Conservation (phyloP, 441 rosid species). For the Croton setiger region DNA sequence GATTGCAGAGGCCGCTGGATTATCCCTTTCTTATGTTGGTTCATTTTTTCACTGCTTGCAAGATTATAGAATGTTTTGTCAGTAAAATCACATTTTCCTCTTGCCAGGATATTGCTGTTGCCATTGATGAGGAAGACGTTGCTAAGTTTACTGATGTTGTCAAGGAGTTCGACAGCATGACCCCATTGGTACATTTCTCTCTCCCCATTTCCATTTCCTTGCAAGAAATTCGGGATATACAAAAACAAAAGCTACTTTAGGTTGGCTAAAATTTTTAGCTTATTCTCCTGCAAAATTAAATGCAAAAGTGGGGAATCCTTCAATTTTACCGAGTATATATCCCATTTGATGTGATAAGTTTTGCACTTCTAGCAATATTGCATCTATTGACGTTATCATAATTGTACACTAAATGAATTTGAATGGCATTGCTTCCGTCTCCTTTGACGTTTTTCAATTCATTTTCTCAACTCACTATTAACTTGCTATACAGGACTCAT, state of each 20-base stretch:
- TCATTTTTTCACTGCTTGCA: neutral
- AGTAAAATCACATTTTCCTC: slow-evolving; percentile 14
- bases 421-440: neutral
- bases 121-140: slow-evolving; percentile 91
- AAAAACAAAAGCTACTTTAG: neutral
- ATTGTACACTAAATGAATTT: neutral
- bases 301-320: neutral
- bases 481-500: slow-evolving; percentile 59
- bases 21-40: neutral
- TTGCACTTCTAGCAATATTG: too few relatives aligned
- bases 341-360: too few relatives aligned
- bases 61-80: neutral
- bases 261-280: neutral
- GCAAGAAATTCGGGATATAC: neutral
- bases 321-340: neutral
- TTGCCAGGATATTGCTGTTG: slow-evolving; percentile 73
- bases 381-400: neutral
- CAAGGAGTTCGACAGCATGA: slow-evolving; percentile 97
- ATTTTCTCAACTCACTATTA: neutral
- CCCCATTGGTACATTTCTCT: slow-evolving; percentile 65
- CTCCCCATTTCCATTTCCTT: neutral
- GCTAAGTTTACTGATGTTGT: slow-evolving; percentile 77
- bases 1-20: neutral
- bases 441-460: neutral
- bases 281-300: neutral